phyloP scores from a whole-genome alignment of 2,329 filamentous ascomycete genomes.

The Aspergillus niger region DNA sequence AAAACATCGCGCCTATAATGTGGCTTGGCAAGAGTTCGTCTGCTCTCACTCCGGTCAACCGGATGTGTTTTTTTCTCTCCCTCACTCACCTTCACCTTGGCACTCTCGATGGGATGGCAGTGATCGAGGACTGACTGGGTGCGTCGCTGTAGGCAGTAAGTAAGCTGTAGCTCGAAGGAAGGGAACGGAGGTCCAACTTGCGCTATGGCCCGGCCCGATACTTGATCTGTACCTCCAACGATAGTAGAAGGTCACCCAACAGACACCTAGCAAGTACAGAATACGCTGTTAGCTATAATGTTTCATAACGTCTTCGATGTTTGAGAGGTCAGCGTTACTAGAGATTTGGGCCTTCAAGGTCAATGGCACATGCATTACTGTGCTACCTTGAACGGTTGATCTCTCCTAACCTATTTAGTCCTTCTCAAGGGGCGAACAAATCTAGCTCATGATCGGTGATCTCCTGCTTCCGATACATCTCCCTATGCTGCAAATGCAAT shows the following conservation, averaged over 20 bases:
- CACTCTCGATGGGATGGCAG: background rate
- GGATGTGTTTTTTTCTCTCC: background rate
- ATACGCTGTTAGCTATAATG: too few species aligned
- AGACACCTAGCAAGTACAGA: background rate
- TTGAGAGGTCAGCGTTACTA: too few species aligned
- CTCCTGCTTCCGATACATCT: background rate
- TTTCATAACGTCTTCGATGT: too few species aligned
- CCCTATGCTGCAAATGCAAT: background rate
- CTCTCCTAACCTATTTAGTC: background rate
- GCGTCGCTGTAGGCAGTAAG: background rate
- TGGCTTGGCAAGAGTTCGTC: background rate
- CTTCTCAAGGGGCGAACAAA: background rate
- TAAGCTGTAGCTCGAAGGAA: background rate
- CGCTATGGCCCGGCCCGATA: constrained; percentile 22
- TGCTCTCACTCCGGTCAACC: background rate
- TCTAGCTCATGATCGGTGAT: background rate
- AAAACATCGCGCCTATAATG: background rate
- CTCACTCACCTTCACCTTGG: background rate
- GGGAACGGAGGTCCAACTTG: background rate
- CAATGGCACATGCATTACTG: background rate
- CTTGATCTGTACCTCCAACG: constrained; percentile 9
- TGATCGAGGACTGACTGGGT: background rate
- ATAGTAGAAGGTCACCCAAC: background rate
- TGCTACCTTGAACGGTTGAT: background rate
- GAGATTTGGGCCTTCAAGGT: too few species aligned